Conservation (phyloP, 371 early-diverging fungal genomes). For the Thermomucor indicae-seudaticae region DNA sequence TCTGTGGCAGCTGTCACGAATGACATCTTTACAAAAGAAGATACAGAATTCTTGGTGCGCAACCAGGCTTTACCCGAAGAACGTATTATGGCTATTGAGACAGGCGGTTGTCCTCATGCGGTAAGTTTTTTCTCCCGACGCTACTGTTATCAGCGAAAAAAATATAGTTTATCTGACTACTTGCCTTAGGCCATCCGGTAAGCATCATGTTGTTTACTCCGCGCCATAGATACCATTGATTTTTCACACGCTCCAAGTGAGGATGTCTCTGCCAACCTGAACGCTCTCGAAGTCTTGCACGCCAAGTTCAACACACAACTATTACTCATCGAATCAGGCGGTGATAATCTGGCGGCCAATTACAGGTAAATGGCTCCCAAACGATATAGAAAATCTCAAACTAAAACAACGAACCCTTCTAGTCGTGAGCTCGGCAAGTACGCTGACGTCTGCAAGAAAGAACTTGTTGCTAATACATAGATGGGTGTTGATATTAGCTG, state of each 20-base stretch:
- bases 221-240: neutral
- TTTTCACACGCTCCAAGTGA: slow-evolving; percentile 50
- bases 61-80: slow-evolving; percentile 84
- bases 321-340: slow-evolving; percentile 88
- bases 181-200: slow-evolving; percentile 44
- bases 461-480: neutral
- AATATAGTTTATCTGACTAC: slow-evolving; percentile 6
- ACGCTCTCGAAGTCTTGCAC: slow-evolving; percentile 85
- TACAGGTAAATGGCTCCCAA: slow-evolving; percentile 65
- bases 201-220: neutral
- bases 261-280: slow-evolving; percentile 92
- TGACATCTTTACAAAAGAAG: slow-evolving; percentile 86
- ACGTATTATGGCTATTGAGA: slow-evolving; percentile 89
- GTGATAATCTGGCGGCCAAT: slow-evolving; percentile 93
- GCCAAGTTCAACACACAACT: slow-evolving; percentile 78
- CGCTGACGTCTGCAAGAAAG: neutral
- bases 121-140: slow-evolving; percentile 44
- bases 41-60: slow-evolving; percentile 88
- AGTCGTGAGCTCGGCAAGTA: slow-evolving; percentile 46
- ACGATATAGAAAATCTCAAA: no score
- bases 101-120: slow-evolving; percentile 95
- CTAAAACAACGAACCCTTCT: no score
- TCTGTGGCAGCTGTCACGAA: slow-evolving; percentile 86
- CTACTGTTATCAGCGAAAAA: neutral
- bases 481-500: slow-evolving; percentile 72